Evolutionary conservation across 345 rosid genomes (phyloP).

Genomic region (Clarkia xantiana): DNA sequence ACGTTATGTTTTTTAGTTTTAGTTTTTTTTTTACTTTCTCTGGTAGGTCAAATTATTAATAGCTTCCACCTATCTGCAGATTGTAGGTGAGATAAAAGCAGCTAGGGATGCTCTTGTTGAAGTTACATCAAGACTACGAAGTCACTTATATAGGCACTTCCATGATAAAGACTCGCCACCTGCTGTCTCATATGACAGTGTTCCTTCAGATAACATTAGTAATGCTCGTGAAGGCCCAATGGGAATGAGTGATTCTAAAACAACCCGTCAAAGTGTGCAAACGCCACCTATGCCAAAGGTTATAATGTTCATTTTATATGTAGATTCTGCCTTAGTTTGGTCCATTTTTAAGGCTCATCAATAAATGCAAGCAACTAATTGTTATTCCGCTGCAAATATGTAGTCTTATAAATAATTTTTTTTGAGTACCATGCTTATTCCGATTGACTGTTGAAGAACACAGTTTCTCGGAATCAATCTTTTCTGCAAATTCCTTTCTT

Average conservation of each 20-base stretch:
- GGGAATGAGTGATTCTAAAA: conserved; percentile 19
- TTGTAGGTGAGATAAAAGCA: conserved; percentile 78
- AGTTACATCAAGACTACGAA: conserved; percentile 60
- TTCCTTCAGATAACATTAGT: conserved; percentile 34
- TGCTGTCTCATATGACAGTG: conserved; percentile 31
- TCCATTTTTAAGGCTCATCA: too few species aligned
- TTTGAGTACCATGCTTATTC: too few species aligned
- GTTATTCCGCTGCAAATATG: too few species aligned
- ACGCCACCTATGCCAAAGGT: conserved; percentile 44
- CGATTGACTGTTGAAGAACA: too few species aligned
- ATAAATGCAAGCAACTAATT: too few species aligned
- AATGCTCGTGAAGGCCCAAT: conserved; percentile 35
- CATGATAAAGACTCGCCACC: conserved; percentile 49
- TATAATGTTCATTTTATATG: background rate
- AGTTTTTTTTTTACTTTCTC: background rate
- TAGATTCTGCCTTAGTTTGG: too few species aligned
- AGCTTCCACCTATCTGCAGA: conserved; percentile 27
- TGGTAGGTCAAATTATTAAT: background rate
- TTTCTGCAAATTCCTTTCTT: background rate
- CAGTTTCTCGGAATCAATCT: too few species aligned
- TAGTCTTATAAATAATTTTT: too few species aligned
- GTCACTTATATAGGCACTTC: conserved; percentile 54
- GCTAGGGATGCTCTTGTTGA: conserved; percentile 93
- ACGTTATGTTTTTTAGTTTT: background rate
- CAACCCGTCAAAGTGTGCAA: conserved; percentile 22